Evolutionary conservation across 176 grass and related monocot species (phyloP).

Genomic region (Zea mays): Zm-B73-REFERENCE-NAM-5.0 NC_050101.1:167709501-167710000

Average conservation of each 20-base stretch:
- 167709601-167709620: conserved; percentile 69
- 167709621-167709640: conserved; percentile 78
- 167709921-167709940: conserved; percentile 59
- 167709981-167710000: conserved; percentile 79
- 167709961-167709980: conserved; percentile 84
- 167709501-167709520: conserved; percentile 71
- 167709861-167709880: conserved; percentile 78
- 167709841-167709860: conserved; percentile 67
- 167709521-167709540: conserved; percentile 73
- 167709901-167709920: conserved; percentile 73
- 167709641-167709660: conserved; percentile 80
- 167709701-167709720: conserved; percentile 76
- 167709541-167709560: conserved; percentile 79
- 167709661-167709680: conserved; percentile 69
- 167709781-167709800: conserved; percentile 19
- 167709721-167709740: conserved; percentile 30
- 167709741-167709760: conserved; percentile 7
- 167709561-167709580: conserved; percentile 85
- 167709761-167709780: neutral
- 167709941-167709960: conserved; percentile 77
- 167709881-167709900: conserved; percentile 80
- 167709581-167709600: conserved; percentile 75
- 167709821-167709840: conserved; percentile 76
- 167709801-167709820: conserved; percentile 45
- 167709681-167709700: conserved; percentile 73